Base-by-base conservation (phyloP, 2,329 filamentous ascomycete species). In the Bimuria novae-zelandiae region DNA sequence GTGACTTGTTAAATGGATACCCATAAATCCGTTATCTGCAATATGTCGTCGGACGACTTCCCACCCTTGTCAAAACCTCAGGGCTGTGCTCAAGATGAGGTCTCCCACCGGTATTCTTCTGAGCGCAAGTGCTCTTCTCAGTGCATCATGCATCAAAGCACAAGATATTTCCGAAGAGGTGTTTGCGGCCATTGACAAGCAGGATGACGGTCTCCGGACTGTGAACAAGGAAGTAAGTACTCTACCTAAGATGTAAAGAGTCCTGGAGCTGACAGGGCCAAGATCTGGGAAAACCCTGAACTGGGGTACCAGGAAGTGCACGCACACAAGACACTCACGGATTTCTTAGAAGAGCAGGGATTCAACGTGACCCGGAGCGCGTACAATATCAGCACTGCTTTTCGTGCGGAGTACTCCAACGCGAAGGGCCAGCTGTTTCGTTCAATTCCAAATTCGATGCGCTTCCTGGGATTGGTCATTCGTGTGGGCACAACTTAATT, bases 241-340 rank as follows among this genome's bases (percentile, higher is more conserved):
- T 8, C 3, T 10, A 21, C 7, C 19, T 3, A 4, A 11, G 3
- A 12, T 21, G 7, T 5, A 32, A 32, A 4, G 41, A 19, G 17
- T 7, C 16, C 10, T 19, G 27, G 3, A 81, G 61, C 42, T 45
- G 7, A 45, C 19, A 1, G 7, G 29, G 7, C 12, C 11, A 16
- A 45, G 42, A 45, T 45, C 19, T 45, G 42, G 42, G 78, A 81
- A 42, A 77, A 82, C 49, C 80, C 80, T 0, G 80, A 82, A 57
- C 66, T 81, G 0, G 76, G 74, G 0, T 82, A 75, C 55, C 59
- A 80, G 32, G 80, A 82, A 54, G 71, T 72, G 51, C 77, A 78
- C 36, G 79, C 81, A 0, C 81, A 84, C 58, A 73, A 79, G 12
- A 71, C 77, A 3, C 67, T 84, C 44, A 81, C 79, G 0, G 70